Percentiles rank a stretch among this genome's conserved stretches.
phyloP scores from a whole-genome alignment of 2,329 filamentous ascomycete species.

The Lizonia empirigonia region DNA sequence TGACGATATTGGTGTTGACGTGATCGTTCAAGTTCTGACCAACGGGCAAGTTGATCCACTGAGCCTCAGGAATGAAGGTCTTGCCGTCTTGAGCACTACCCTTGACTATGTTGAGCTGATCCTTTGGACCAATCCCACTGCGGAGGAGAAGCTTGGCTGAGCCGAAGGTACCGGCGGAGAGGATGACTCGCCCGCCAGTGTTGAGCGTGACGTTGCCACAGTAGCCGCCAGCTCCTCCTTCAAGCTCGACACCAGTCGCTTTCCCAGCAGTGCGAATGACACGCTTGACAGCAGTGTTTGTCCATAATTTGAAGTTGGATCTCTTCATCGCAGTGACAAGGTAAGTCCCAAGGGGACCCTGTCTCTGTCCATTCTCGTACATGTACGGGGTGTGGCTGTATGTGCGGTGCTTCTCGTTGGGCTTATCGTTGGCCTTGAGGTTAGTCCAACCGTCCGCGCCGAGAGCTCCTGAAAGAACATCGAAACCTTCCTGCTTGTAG shows the following conservation, averaged over 20 bases:
- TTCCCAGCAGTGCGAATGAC: conserved; percentile 67
- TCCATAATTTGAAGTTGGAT: conserved; percentile 70
- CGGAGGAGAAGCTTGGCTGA: conserved; percentile 71
- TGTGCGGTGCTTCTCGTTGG: conserved; percentile 68
- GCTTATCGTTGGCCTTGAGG: conserved; percentile 64
- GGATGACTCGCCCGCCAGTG: conserved; percentile 66
- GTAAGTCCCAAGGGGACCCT: conserved; percentile 74
- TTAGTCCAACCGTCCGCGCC: conserved; percentile 65
- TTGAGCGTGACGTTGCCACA: conserved; percentile 66
- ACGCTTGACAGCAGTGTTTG: conserved; percentile 69
- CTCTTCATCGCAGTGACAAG: conserved; percentile 65
- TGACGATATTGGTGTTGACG: conserved; percentile 63
- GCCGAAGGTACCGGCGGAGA: conserved; percentile 72
- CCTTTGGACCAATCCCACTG: conserved; percentile 69
- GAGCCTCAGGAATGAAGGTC: conserved; percentile 51
- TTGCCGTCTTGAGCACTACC: conserved; percentile 50
- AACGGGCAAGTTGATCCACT: conserved; percentile 60
- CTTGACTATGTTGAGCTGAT: conserved; percentile 54
- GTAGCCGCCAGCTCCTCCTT: conserved; percentile 65
- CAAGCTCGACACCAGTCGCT: conserved; percentile 71
- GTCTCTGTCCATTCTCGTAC: conserved; percentile 69
- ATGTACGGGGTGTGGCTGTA: conserved; percentile 70
- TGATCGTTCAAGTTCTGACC: conserved; percentile 58
- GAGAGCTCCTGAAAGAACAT: conserved; percentile 66
- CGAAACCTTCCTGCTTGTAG: conserved; percentile 71